Base-by-base conservation (phyloP, 805 yeast genomes). In the Yamadazyma sp. region DNA sequence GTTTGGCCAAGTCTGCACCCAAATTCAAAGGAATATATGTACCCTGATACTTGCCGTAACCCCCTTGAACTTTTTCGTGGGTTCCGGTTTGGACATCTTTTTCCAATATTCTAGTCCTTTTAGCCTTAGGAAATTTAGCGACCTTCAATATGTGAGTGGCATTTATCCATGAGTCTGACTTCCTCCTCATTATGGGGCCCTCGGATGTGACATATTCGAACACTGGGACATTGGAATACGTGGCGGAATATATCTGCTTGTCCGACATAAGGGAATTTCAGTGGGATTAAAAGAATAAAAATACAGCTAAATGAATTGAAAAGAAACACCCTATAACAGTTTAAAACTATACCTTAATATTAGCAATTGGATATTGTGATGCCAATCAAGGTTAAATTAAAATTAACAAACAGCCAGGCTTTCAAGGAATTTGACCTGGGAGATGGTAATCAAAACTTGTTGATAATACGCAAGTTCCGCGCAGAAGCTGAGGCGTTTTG, bases 191-290 rank as follows among this genome's bases (percentile, higher is more conserved):
- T 21, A 82, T 78, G 13, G 83, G 85, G 23, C 83, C 82, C 36
- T 81, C 86, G 22, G 76, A 69, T 28, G 85, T 75, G 32, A 80
- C 80, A 54, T 80, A 73, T 57, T 83, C 89, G 48, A 68, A 68
- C 46, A 68, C 74, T 9, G 93, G 85, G 37, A 86, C 84, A 49
- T 88, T 78, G 26, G 90, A 74, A 65, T 85, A 83, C 16, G 85
- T 81, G 28, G 84, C 84, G 2, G 88, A 81, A 57, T 82, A 84
- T 22, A 84, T 70, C 47, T 70, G 72, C 32, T 54, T 49, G 32
- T 46, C 37, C 34, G 37, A 27, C 48, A 45, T 45, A 13, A 19
- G 36, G 19, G 22, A 33, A 15, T 25, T 24, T 25, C 24, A 24
- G 36, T 16, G 6, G 6, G 17, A 12, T 12, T 25, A 25, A 25